These are phyloP conservation scores for Talaromyces marneffei DNA, from an alignment of 2,329 filamentous ascomycete species.

Conservation along the genomic window DNA sequence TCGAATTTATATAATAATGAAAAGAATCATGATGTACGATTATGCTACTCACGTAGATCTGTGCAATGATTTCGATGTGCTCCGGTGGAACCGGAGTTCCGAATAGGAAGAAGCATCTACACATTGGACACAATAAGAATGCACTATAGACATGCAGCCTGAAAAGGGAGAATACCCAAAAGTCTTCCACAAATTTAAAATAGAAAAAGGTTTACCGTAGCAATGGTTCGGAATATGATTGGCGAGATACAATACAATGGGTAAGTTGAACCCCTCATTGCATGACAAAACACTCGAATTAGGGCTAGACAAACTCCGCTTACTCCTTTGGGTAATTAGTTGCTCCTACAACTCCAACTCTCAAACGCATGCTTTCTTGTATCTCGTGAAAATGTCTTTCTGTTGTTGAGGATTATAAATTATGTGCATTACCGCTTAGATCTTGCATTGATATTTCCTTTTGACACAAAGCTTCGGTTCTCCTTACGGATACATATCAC, in stretches of 20 bases:
- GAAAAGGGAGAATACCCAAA: not conserved
- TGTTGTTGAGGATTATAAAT: not conserved
- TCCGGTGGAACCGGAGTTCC: not conserved
- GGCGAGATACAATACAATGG: not conserved
- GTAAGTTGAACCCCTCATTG: not conserved
- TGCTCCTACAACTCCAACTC: not conserved
- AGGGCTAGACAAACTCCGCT: constrained; percentile 2
- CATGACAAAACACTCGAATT: not conserved
- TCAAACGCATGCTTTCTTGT: not conserved
- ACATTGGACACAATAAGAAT: not conserved
- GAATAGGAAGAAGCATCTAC: not conserved
- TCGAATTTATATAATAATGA: not conserved
- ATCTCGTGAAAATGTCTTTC: not conserved
- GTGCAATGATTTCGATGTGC: not conserved
- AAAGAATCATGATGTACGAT: not conserved
- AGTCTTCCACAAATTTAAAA: not conserved
- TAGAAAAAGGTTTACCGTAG: too few relatives aligned
- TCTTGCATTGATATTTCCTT: not conserved
- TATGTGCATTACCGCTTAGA: not conserved
- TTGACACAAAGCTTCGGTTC: not conserved
- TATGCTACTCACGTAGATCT: not conserved
- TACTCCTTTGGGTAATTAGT: constrained; percentile 7
- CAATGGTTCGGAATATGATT: not conserved
- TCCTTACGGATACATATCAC: not conserved
- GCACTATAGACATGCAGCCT: not conserved